These are phyloP conservation scores for Lactarius quietus DNA, from an alignment of 768 basidiomycete species.

Conservation along the genomic window DNA sequence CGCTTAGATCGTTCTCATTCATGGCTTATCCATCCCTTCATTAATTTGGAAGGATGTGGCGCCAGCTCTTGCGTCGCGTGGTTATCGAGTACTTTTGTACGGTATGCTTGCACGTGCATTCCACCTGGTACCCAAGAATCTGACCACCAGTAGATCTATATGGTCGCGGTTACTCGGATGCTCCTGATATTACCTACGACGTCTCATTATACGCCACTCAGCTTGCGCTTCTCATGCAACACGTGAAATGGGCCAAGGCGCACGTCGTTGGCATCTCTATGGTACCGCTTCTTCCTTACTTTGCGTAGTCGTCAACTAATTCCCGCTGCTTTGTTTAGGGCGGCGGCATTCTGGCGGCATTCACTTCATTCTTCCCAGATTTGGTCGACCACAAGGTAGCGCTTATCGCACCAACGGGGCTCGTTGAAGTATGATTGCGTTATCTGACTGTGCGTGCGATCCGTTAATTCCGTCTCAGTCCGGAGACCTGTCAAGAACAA, in stretches of 20 bases:
- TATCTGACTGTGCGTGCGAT: not conserved
- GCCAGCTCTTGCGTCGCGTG: conserved; percentile 54
- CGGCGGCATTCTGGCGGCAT: conserved; percentile 68
- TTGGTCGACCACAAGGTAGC: conserved; percentile 62
- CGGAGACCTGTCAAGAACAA: conserved; percentile 64
- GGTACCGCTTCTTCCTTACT: conserved; percentile 39
- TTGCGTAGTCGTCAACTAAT: not conserved
- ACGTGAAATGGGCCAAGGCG: conserved; percentile 67
- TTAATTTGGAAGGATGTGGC: conserved; percentile 77
- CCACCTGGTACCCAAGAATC: not conserved
- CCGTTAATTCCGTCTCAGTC: conserved; percentile 37
- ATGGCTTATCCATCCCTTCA: conserved; percentile 73
- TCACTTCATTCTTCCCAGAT: conserved; percentile 66
- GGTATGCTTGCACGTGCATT: conserved; percentile 39
- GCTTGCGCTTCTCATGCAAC: conserved; percentile 80
- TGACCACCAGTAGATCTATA: conserved; percentile 55
- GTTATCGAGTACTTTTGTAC: conserved; percentile 73
- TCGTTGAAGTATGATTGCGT: conserved; percentile 51
- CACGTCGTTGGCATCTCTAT: conserved; percentile 71
- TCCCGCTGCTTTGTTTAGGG: conserved; percentile 44
- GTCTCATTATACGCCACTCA: conserved; percentile 64
- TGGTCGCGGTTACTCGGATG: conserved; percentile 80
- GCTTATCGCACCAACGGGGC: conserved; percentile 65
- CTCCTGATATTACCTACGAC: conserved; percentile 67
- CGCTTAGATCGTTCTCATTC: conserved; percentile 65